Conservation (phyloP, 257 asterid genomes). For the Osmanthus fragrans region DNA sequence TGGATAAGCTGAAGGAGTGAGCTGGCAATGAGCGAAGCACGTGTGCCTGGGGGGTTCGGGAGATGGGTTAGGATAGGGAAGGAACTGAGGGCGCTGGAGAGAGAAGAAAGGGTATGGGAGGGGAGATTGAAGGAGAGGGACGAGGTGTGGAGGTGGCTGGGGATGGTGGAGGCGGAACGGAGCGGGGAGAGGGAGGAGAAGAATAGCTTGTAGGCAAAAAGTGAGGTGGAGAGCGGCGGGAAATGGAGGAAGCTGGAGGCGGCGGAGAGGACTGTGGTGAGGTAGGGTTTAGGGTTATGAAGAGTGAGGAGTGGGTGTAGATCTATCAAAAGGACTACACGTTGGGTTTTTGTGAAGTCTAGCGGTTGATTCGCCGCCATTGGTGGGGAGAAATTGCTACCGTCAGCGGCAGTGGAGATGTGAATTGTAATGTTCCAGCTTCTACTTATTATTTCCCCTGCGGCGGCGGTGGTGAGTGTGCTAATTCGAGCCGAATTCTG, state of each 20-base stretch:
- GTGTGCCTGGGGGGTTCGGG: conserved; percentile 27
- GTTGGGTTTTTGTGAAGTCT: conserved; percentile 61
- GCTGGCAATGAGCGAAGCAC: conserved; percentile 40
- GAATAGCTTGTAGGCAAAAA: conserved; percentile 72
- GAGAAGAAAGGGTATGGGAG: conserved; percentile 42
- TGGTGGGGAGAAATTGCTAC: conserved; percentile 1
- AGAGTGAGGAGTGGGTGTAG: conserved; percentile 66
- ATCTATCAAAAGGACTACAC: conserved; percentile 74
- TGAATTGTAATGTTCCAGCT: not conserved
- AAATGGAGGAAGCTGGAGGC: conserved; percentile 63
- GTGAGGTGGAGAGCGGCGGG: conserved; percentile 58
- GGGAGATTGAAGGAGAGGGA: conserved; percentile 48
- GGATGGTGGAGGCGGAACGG: conserved; percentile 49
- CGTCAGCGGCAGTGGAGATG: not conserved
- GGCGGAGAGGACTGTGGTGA: conserved; percentile 49
- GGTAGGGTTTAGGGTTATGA: conserved; percentile 51
- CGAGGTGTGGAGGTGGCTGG: conserved; percentile 33
- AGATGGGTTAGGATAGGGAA: conserved; percentile 32
- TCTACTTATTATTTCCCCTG: not conserved
- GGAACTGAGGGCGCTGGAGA: conserved; percentile 43
- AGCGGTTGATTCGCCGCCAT: conserved; percentile 42
- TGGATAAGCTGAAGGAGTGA: conserved; percentile 63
- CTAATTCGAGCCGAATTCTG: not conserved
- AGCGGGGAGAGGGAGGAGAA: conserved; percentile 81
- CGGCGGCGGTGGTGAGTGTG: not conserved